These are phyloP conservation scores for Cryptococcus deneoformans DNA, from an alignment of 1,284 basidiomycete species.

Conservation along the genomic window DNA sequence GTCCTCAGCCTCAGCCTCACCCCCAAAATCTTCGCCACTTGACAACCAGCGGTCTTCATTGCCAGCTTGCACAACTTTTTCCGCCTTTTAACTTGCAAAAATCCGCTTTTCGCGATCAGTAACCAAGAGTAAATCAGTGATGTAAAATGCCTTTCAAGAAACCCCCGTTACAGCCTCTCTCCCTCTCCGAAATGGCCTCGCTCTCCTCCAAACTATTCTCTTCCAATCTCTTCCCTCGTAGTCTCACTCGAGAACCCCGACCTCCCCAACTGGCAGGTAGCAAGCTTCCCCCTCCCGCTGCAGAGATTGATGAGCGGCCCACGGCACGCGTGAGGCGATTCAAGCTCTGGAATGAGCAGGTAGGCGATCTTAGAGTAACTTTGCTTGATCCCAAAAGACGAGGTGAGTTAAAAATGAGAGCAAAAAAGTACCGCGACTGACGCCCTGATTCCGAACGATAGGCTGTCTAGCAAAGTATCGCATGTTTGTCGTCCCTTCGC, in stretches of 20 bases:
- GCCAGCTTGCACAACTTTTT: too few relatives aligned
- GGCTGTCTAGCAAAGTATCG: background rate
- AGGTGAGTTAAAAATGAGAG: slow-evolving; percentile 15
- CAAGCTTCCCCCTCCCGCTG: slow-evolving; percentile 23
- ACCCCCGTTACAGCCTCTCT: background rate
- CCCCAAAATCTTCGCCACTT: too few relatives aligned
- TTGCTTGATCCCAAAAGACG: slow-evolving; percentile 29
- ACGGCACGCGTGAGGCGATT: slow-evolving; percentile 22
- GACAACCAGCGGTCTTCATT: too few relatives aligned
- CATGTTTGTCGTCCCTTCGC: background rate
- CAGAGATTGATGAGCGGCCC: slow-evolving; percentile 28
- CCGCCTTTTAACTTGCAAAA: too few relatives aligned
- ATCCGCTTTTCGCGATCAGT: too few relatives aligned
- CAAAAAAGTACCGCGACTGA: too few relatives aligned
- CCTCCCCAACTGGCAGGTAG: slow-evolving; percentile 16
- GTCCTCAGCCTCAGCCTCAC: too few relatives aligned
- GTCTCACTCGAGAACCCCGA: slow-evolving; percentile 6
- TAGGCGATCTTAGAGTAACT: slow-evolving; percentile 14
- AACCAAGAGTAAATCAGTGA: too few relatives aligned
- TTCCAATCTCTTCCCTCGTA: slow-evolving; percentile 12
- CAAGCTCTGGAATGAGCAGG: slow-evolving; percentile 23
- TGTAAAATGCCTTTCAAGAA: background rate
- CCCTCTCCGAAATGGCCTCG: slow-evolving; percentile 2
- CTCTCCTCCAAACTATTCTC: slow-evolving; percentile 9
- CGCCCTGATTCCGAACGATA: background rate